Evolutionary conservation across 345 rosid genomes (phyloP), one percentile per base, ranked within the genome.

Genomic region (Brassica incana): DNA sequence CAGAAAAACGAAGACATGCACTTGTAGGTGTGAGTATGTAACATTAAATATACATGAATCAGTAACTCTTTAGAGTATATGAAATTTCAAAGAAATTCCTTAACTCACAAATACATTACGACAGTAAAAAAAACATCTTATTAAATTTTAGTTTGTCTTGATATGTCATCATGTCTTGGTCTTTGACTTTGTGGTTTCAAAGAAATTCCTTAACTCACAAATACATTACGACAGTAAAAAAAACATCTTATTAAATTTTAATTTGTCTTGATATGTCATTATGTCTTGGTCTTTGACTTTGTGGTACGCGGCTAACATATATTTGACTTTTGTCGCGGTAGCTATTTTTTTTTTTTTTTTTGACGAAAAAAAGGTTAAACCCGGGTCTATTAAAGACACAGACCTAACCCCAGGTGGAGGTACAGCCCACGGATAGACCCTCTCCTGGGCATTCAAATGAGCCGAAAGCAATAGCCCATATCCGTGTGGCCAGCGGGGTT

Each of bases 271-370:
- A 10, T 45, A 10, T 45, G 30, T 29, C 30, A 29, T 29, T 29
- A 29, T 29, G 30, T 29, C 30, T 29, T 29, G 30, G 52, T 15
- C 6, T 48, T 50, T 50, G 58, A 50, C 58, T 50, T 50, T 50
- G 2, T 50, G 18, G n/a, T 50, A 50, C 16, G 58, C 58, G 58
- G 58, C 5, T 14, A 45, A 45, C 58, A 50, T 50, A 50, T 50
- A n/a, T 50, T n/a, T 50, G 58, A 50, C 58, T 62, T 63, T 36
- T 68, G 18, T 67, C 32, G 27, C 74, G 69, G 63, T 48, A 23
- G 64, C 64, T n/a, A n/a, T n/a, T n/a, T n/a, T n/a, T n/a, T n/a
- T n/a, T n/a, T n/a, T n/a, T n/a, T n/a, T n/a, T n/a, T n/a, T n/a
- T n/a, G n/a, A n/a, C n/a, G n/a, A n/a, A n/a, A n/a, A n/a, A n/a